phyloP scores from a whole-genome alignment of 176 grass and related monocot species.

The Pontederia crassipes region DNA sequence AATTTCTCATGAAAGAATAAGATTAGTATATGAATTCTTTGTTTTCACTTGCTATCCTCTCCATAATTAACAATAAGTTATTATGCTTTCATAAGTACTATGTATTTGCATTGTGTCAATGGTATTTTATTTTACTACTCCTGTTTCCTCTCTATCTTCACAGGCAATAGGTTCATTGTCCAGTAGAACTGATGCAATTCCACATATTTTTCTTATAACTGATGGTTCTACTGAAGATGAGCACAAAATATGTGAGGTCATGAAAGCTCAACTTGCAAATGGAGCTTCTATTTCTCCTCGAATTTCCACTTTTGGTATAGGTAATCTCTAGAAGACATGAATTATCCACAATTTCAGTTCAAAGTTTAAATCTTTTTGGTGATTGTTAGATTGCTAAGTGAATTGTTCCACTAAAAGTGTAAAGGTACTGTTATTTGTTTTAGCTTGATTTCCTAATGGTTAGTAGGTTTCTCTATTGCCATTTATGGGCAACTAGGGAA shows the following conservation, averaged over 20 bases:
- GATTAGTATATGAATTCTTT: not conserved
- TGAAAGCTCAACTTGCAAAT: constrained; percentile 36
- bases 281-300: constrained; percentile 56
- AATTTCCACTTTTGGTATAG: constrained; percentile 91
- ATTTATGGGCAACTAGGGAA: too few relatives aligned
- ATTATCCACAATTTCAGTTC: not conserved
- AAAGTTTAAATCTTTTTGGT: not conserved
- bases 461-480: too few relatives aligned
- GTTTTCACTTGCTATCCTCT: not conserved
- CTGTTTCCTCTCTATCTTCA: not conserved
- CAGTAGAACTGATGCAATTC: constrained; percentile 44
- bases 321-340: constrained; percentile 33
- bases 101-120: constrained; percentile 10
- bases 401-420: not conserved
- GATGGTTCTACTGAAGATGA: constrained; percentile 88
- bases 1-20: constrained; percentile 9
- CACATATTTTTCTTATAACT: constrained; percentile 92
- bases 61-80: not conserved
- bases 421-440: not conserved
- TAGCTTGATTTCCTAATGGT: not conserved
- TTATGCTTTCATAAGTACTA: not conserved
- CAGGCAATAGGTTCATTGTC: constrained; percentile 72
- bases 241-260: constrained; percentile 56
- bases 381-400: not conserved
- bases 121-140: not conserved